phyloP scores from a whole-genome alignment of 176 grass and related monocot genomes.

The Guadua angustifolia region DNA sequence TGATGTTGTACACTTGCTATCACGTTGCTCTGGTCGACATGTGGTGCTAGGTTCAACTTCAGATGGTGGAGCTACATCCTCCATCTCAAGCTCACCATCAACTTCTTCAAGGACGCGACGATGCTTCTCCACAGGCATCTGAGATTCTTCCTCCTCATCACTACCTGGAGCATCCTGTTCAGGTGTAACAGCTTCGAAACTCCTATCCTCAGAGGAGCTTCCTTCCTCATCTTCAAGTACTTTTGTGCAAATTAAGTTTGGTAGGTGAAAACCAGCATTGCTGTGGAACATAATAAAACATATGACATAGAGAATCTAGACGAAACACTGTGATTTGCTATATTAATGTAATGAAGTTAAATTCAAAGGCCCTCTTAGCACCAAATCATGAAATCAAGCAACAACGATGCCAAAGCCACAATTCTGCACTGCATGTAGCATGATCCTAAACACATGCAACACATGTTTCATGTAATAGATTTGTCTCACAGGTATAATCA shows the following conservation, averaged over 20 bases:
- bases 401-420: background rate
- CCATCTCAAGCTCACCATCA: conserved; percentile 99
- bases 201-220: conserved; percentile 76
- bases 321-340: conserved; percentile 4
- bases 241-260: conserved; percentile 70
- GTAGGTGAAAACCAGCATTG: conserved; percentile 92
- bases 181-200: conserved; percentile 97
- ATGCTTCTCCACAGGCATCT: conserved; percentile 65
- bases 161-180: conserved; percentile 57
- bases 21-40: conserved; percentile 38
- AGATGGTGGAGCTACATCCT: conserved; percentile 83
- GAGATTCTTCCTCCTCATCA: conserved; percentile 58
- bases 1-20: conserved; percentile 45
- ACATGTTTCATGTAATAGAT: conserved; percentile 13
- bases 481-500: background rate
- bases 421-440: conserved; percentile 13
- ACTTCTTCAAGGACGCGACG: conserved; percentile 82
- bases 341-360: conserved; percentile 5
- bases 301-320: conserved; percentile 6
- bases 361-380: conserved; percentile 2
- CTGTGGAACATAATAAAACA: conserved; percentile 56
- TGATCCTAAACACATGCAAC: background rate
- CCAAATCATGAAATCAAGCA: conserved; percentile 15
- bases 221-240: conserved; percentile 82
- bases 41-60: conserved; percentile 43